Base-by-base conservation (phyloP, 2,329 filamentous ascomycete genomes). In the Fusarium miscanthi region DNA sequence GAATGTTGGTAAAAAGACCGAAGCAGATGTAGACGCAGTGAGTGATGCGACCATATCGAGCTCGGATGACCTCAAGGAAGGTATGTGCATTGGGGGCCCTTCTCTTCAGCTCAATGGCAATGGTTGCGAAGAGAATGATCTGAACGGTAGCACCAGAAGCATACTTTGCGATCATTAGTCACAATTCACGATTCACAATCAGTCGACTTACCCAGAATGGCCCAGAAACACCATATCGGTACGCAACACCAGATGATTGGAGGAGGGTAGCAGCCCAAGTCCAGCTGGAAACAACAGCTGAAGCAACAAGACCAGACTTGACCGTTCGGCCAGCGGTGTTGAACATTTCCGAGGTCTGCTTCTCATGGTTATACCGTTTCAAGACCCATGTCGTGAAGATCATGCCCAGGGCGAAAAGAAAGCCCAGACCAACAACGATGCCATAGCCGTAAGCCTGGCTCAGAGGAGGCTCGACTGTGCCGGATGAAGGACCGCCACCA, bases 291-390 rank as follows among this genome's bases (percentile, higher is more conserved):
- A 97, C 94, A n/a, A 97, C 94, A 21, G 94, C 94, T 9, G 93
- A 93, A 16, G 93, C 93, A 2, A 97, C 94, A 19, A 97, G 86
- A 46, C 94, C 95, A 13, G 93, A 94, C 80, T 97, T 97, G 74
- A 97, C 93, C 3, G 93, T 94, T 69, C 95, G 87, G 23, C 94
- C 94, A 54, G 94, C 94, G 0, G 94, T 97, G 72, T 89, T 94
- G 86, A 97, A 97, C 89, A 94, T 96, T 83, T 97, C 94, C 1
- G 93, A 95, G 0, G 95, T 97, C 81, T 97, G 94, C 6, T 95
- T 85, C 80, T 96, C 94, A 54, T 81, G 80, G 74, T 83, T 84
- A 75, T 82, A 89, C 78, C 48, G 45, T 6, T 74, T 74, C 23
- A 76, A n/a, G 9, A 64, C 37, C 31, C 65, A 71, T 1, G 72